Evolutionary conservation across 2,329 filamentous ascomycete genomes (phyloP).

Genomic region (Alternaria sp.): DNA sequence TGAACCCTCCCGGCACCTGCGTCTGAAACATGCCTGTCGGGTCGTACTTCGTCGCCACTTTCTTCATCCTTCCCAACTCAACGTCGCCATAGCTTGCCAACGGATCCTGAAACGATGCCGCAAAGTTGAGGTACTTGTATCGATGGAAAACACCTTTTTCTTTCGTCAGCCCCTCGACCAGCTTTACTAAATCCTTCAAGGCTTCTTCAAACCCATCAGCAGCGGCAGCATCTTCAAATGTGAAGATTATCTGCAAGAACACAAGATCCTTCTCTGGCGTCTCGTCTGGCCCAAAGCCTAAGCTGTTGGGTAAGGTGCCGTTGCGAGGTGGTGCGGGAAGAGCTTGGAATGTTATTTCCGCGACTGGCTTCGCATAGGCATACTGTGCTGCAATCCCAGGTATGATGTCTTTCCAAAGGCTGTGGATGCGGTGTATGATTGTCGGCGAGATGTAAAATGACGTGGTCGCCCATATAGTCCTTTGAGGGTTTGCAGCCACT

Average conservation of each 20-base stretch:
- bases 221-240: constrained; percentile 27
- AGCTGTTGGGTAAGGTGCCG: constrained; percentile 24
- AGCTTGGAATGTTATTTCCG: constrained; percentile 36
- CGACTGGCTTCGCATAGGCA: constrained; percentile 25
- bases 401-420: constrained; percentile 28
- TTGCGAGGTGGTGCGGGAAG: constrained; percentile 28
- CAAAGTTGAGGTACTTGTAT: constrained; percentile 48
- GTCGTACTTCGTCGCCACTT: constrained; percentile 35
- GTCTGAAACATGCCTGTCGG: constrained; percentile 37
- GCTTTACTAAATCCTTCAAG: constrained; percentile 30
- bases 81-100: constrained; percentile 30
- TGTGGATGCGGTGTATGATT: constrained; percentile 32
- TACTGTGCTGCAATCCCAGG: constrained; percentile 26
- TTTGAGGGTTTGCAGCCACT: constrained; percentile 22
- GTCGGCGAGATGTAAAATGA: constrained; percentile 32
- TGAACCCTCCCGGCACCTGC: constrained; percentile 35
- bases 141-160: constrained; percentile 28
- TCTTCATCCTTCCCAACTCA: constrained; percentile 18
- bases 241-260: constrained; percentile 37
- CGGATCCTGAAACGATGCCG: constrained; percentile 49
- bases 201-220: constrained; percentile 26
- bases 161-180: constrained; percentile 29
- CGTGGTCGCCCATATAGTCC: constrained; percentile 39
- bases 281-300: constrained; percentile 28
- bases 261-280: constrained; percentile 29